A percentile compares a stretch with the other conserved stretches of the same genome.
phyloP scores from a whole-genome alignment of 2,329 filamentous ascomycete genomes.

The Alternaria triticina region DNA sequence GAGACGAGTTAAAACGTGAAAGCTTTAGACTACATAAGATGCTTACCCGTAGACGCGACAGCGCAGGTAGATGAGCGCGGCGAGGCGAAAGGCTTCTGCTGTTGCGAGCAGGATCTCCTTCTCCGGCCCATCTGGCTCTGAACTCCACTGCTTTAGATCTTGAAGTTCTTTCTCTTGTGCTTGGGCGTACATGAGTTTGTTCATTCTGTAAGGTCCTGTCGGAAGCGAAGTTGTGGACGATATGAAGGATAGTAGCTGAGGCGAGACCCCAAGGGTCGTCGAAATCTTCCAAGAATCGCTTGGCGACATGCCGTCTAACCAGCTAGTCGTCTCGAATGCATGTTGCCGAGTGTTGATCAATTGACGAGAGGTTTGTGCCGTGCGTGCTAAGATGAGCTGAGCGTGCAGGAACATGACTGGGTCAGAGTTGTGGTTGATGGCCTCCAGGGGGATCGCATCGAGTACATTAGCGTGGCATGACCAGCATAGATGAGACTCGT shows the following conservation, averaged over 20 bases:
- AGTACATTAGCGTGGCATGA: conserved; percentile 43
- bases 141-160: conserved; percentile 36
- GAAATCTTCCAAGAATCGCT: conserved; percentile 34
- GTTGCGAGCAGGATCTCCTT: conserved; percentile 38
- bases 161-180: conserved; percentile 35
- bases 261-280: conserved; percentile 35
- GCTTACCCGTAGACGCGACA: conserved; percentile 41
- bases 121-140: conserved; percentile 27
- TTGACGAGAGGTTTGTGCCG: conserved; percentile 30
- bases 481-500: conserved; percentile 41
- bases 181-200: conserved; percentile 33
- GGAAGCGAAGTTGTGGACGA: conserved; percentile 37
- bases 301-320: conserved; percentile 29
- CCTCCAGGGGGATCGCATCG: conserved; percentile 33
- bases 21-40: background rate
- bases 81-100: conserved; percentile 40
- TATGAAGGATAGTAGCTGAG: conserved; percentile 38
- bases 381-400: conserved; percentile 38
- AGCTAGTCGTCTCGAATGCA: conserved; percentile 33
- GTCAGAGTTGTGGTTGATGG: conserved; percentile 33
- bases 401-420: conserved; percentile 37
- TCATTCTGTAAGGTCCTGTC: conserved; percentile 15
- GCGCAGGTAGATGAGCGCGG: conserved; percentile 40
- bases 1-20: background rate
- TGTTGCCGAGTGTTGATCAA: conserved; percentile 30